Evolutionary conservation across 2,329 filamentous ascomycete species (phyloP).

Genomic region (Phaeosphaeriaceae sp.): DNA sequence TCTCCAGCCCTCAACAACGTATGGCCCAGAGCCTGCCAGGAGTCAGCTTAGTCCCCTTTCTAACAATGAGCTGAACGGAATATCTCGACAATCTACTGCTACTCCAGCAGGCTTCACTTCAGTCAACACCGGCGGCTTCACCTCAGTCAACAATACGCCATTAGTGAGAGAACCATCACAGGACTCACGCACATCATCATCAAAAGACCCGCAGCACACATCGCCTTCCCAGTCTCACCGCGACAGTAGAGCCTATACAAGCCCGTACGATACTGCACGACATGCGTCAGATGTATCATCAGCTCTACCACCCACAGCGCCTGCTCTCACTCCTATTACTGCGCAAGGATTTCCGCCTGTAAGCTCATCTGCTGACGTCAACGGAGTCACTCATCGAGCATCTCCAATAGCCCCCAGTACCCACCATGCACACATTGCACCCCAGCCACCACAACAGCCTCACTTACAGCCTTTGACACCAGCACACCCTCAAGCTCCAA

Average conservation of each 20-base stretch:
- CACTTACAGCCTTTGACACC: conserved; percentile 18
- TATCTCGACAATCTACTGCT: conserved; percentile 18
- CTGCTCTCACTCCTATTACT: conserved; percentile 1
- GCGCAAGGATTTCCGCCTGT: conserved; percentile 18
- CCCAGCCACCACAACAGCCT: conserved; percentile 20
- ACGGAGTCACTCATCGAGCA: conserved; percentile 24
- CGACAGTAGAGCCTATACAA: conserved; percentile 33
- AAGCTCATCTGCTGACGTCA: conserved; percentile 18
- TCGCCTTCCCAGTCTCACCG: conserved; percentile 17
- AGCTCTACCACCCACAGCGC: conserved; percentile 14
- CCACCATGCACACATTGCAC: conserved; percentile 26
- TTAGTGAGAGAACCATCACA: conserved; percentile 15
- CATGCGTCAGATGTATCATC: conserved; percentile 20
- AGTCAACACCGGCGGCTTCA: conserved; percentile 32
- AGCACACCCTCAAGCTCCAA: conserved; percentile 10
- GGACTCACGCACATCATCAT: conserved; percentile 17
- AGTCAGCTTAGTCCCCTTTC: conserved; percentile 36
- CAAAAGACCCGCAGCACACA: conserved; percentile 20
- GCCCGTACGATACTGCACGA: conserved; percentile 33
- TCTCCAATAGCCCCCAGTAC: conserved; percentile 25
- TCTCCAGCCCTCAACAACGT: conserved; percentile 23
- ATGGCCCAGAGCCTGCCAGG: conserved; percentile 27
- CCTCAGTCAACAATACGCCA: conserved; percentile 30
- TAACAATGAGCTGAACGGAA: conserved; percentile 39
- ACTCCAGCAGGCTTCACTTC: conserved; percentile 24